Base-by-base conservation (phyloP, 768 basidiomycete species). In the Grammothele lineata region DNA sequence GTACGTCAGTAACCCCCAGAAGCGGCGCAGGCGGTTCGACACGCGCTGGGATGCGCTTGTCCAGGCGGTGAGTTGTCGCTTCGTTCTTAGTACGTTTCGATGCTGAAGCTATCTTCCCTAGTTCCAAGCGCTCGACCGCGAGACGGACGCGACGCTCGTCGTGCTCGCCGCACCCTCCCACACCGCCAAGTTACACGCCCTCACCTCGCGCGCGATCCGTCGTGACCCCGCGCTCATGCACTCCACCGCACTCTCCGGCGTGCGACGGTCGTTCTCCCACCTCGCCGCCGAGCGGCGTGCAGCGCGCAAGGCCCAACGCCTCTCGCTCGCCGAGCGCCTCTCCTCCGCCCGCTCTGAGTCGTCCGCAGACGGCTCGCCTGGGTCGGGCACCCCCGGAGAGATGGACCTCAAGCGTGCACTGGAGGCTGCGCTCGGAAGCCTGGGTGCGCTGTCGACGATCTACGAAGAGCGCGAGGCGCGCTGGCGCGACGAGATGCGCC, bases 121-220 rank as follows among this genome's bases (percentile, higher is more conserved):
- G 87, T 85, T 91, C 73, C 83, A 87, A 67, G 74, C 74, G 25
- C 66, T 91, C 24, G 87, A 90, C 66, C 75, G 85, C 36, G 85
- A 89, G 62, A 91, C 88, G 3, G 88, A 90, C 54, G 74, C 87
- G 9, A 89, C 85, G 0, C 74, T 91, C 69, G 65, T 90, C 21
- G 66, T 91, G 0, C 67, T 91, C 21, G 87, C 87, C 4, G 76
- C 87, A 0, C 88, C 87, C 0, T 80, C 86, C 2, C 87, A 90
- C 58, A 72, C 81, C 11, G 80, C 76, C 14, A 85, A 83, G 55
- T 59, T 86, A 5, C 77, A 86, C 53, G 61, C 77, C 3, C 62
- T 87, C 21, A 78, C 75, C 3, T 89, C 86, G 21, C 80, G 88
- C 7, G 76, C 83, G 0, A 75, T 90, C 39, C 80, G 85, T 18